Conservation (phyloP, 352 stramenopile species). For the Phytopythium ostracodes region DNA sequence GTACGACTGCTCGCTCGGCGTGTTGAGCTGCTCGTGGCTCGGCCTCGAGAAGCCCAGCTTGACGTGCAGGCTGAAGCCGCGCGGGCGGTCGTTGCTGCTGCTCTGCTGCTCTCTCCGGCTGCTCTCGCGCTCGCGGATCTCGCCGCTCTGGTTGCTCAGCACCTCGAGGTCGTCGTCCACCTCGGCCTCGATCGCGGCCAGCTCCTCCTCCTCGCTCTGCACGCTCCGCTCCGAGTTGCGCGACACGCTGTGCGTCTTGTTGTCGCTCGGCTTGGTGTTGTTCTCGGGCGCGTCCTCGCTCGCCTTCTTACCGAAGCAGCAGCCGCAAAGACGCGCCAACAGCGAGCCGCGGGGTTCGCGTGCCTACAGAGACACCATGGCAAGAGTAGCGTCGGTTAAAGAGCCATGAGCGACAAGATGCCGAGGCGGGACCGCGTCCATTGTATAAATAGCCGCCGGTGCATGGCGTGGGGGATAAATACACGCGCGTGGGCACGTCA, state of each 20-base stretch:
- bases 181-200: constrained; percentile 68
- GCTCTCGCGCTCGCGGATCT: constrained; percentile 40
- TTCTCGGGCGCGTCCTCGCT: constrained; percentile 7
- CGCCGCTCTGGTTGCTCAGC: constrained; percentile 62
- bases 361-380: background rate
- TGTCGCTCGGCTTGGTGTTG: constrained; percentile 36
- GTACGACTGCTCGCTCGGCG: constrained; percentile 10
- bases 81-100: constrained; percentile 15
- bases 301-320: background rate
- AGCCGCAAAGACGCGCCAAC: constrained; percentile 5
- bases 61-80: constrained; percentile 64
- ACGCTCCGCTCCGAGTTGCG: constrained; percentile 43
- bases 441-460: constrained; percentile 6
- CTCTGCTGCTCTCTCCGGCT: constrained; percentile 28
- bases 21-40: constrained; percentile 5
- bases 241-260: constrained; percentile 53
- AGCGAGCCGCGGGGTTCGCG: constrained; percentile 1
- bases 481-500: constrained; percentile 8
- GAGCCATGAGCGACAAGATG: background rate
- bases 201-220: constrained; percentile 62
- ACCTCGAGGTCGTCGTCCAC: constrained; percentile 80
- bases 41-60: constrained; percentile 29
- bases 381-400: background rate
- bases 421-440: background rate
- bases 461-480: background rate